Evolutionary conservation across 2,329 filamentous ascomycete genomes (phyloP).

Genomic region (Ambrosiella cleistominuta): DNA sequence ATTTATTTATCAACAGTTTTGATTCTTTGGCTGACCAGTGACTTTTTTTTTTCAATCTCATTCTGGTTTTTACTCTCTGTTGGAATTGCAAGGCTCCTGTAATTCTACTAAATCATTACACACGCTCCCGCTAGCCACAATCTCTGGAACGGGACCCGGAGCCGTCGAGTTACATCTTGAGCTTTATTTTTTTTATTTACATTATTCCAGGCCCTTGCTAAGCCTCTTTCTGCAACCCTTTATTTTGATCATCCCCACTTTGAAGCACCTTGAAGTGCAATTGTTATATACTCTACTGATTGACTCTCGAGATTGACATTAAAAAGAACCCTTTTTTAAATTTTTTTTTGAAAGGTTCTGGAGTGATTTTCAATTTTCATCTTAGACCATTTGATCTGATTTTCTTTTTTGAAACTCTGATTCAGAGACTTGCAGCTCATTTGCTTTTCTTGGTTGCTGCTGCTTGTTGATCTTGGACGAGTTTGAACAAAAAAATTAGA

Average conservation of each 20-base stretch:
- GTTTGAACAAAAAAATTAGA: not conserved
- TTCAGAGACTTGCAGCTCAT: not conserved
- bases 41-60: not conserved
- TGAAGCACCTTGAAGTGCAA: not conserved
- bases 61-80: not conserved
- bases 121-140: not conserved
- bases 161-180: conserved; percentile 5
- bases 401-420: not conserved
- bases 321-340: not conserved
- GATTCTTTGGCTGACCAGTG: not conserved
- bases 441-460: not conserved
- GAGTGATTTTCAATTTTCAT: not conserved
- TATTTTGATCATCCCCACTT: not conserved
- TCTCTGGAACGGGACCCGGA: not conserved
- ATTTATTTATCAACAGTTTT: not conserved
- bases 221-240: not conserved
- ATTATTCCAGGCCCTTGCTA: not conserved
- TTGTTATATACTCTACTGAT: not conserved
- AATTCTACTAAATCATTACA: not conserved
- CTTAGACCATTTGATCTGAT: not conserved
- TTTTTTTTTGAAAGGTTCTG: not conserved
- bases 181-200: not conserved
- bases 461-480: not conserved
- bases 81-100: not conserved
- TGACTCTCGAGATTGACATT: not conserved